Percentiles rank a stretch among this genome's conserved stretches.
Conservation (phyloP, 2,329 filamentous ascomycete species). For the Didymella glomerata region DNA sequence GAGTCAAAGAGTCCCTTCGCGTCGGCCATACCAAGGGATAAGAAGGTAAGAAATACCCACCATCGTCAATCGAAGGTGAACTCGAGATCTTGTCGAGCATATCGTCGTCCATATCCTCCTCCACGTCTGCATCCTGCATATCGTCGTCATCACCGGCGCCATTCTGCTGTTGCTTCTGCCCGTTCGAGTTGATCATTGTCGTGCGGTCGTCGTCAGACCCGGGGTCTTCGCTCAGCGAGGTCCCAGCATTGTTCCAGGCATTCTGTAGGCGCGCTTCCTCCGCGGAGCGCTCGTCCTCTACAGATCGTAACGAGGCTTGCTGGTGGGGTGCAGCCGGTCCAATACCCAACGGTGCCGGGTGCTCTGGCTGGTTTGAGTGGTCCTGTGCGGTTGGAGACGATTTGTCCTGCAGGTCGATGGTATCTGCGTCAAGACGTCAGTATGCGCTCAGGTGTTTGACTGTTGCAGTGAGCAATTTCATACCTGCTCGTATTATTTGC, state of each 20-base stretch:
- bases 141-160: conserved; percentile 59
- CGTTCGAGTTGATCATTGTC: conserved; percentile 29
- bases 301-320: conserved; percentile 81
- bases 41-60: conserved; percentile 72
- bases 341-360: conserved; percentile 60
- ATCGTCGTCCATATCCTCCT: conserved; percentile 84
- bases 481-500: conserved; percentile 65
- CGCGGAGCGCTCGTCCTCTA: conserved; percentile 74
- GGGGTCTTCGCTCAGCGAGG: conserved; percentile 52
- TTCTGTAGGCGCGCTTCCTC: conserved; percentile 74
- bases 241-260: conserved; percentile 56
- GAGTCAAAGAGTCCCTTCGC: conserved; percentile 55
- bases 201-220: conserved; percentile 68
- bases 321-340: conserved; percentile 79
- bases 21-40: conserved; percentile 49
- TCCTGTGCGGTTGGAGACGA: conserved; percentile 84
- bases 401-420: conserved; percentile 91
- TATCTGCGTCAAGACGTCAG: conserved; percentile 68
- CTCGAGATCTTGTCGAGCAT: conserved; percentile 99
- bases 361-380: conserved; percentile 68
- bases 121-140: conserved; percentile 69
- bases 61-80: conserved; percentile 98
- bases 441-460: conserved; percentile 15
- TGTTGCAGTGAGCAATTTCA: conserved; percentile 21
- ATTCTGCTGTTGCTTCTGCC: conserved; percentile 45